Conservation (phyloP, 2,329 filamentous ascomycete species). For the Ophiosphaerella korrae region DNA sequence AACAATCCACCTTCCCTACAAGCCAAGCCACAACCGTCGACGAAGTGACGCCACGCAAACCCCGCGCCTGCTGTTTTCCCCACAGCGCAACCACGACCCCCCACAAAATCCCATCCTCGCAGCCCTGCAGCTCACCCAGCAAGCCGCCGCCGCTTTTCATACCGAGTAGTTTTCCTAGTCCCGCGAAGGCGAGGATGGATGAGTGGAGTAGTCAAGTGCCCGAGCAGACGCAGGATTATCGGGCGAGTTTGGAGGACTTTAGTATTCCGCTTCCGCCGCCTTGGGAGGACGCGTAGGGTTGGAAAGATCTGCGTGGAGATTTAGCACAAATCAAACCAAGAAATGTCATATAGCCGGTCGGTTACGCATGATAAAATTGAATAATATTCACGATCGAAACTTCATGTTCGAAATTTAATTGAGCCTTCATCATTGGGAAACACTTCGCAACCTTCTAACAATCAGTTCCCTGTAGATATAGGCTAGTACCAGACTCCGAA, state of each 20-base stretch:
- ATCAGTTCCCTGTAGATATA: too few species aligned
- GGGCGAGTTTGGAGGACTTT: slow-evolving; percentile 36
- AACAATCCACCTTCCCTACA: slow-evolving; percentile 11
- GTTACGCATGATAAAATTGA: too few species aligned
- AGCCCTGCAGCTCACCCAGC: slow-evolving; percentile 25
- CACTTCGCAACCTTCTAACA: too few species aligned
- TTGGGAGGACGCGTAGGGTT: slow-evolving; percentile 8
- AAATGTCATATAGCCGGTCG: too few species aligned
- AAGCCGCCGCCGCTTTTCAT: slow-evolving; percentile 40
- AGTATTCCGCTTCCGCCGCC: slow-evolving; percentile 42
- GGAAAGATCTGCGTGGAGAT: not conserved
- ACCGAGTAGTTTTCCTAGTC: slow-evolving; percentile 42
- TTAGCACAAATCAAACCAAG: too few species aligned
- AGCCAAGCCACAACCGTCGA: slow-evolving; percentile 45
- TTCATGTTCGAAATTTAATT: too few species aligned
- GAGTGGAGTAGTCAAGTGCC: slow-evolving; percentile 35
- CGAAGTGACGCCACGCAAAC: slow-evolving; percentile 28
- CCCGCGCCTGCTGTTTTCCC: slow-evolving; percentile 8
- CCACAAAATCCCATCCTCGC: slow-evolving; percentile 23
- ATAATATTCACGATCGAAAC: too few species aligned
- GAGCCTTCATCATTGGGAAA: too few species aligned
- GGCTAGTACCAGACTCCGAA: too few species aligned
- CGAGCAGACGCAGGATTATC: slow-evolving; percentile 14
- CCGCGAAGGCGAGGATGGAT: slow-evolving; percentile 20
- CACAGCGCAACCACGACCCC: slow-evolving; percentile 31